Evolutionary conservation across 1,284 basidiomycete species (phyloP), one percentile per base, ranked within the genome.

Genomic region (Irpex sp.): DNA sequence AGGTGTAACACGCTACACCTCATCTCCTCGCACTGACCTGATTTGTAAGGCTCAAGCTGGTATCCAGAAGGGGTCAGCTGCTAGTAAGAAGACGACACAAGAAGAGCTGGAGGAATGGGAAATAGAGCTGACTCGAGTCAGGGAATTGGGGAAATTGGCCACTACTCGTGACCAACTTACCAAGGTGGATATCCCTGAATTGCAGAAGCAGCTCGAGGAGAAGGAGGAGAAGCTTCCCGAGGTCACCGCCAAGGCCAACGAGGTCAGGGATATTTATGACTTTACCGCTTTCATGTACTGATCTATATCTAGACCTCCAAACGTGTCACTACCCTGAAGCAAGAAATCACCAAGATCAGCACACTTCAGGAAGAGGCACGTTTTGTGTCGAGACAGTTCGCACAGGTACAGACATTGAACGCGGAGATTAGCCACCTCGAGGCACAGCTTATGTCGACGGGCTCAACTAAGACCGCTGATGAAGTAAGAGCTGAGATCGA

Each of bases 401-500:
- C 78, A 59, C 93, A 96, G 64, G 78, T 88, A 13, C 83, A 85
- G 40, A 84, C 85, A 21, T 81, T 95, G 26, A 80, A 82, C 62
- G 76, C 82, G 47, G 92, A 94, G 55, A 84, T 92, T 47, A 66
- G 75, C n/a, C 77, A 79, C 54, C 78, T 94, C 47, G 92, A 97
- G 74, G 79, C 79, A 40, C 87, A 91, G 48, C 80, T 98, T 9
- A 78, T 83, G 21, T 78, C 82, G 3, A 87, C 86, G 1, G 95
- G 94, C 2, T 90, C 89, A 11, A 84, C 85, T 5, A 93, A 89
- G 75, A 95, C 94, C 0, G 84, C 86, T 1, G 92, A 94, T 57
- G 94, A 96, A 59, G 88, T 97, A 2, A 92, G 97, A 73, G 77
- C 72, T 26, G 89, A 96, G 70, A 78, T 96, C 5, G 85, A 91